phyloP scores from a whole-genome alignment of 1,139 yeast species.

The Zygosaccharomyces sapae region DNA sequence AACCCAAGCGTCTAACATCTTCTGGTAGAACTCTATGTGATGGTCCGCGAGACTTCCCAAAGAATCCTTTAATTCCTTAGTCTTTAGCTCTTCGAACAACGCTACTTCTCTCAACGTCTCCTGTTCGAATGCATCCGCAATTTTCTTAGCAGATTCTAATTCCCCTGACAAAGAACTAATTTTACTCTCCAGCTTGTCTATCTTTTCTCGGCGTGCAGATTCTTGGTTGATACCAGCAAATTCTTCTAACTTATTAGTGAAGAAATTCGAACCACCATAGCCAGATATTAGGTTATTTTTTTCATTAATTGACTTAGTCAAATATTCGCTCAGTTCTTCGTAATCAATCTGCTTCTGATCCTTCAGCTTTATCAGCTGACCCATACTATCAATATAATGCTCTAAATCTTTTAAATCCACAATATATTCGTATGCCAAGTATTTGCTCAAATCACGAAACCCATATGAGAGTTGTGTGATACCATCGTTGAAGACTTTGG shows the following conservation, averaged over 20 bases:
- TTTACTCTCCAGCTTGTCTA: slow-evolving; percentile 50
- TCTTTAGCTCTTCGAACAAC: slow-evolving; percentile 76
- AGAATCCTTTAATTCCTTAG: slow-evolving; percentile 68
- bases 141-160: slow-evolving; percentile 61
- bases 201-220: slow-evolving; percentile 49
- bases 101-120: slow-evolving; percentile 69
- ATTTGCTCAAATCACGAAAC: slow-evolving; percentile 49
- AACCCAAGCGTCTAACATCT: slow-evolving; percentile 70
- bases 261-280: slow-evolving; percentile 48
- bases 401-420: slow-evolving; percentile 83
- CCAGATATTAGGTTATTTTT: slow-evolving; percentile 59
- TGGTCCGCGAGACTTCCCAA: slow-evolving; percentile 68
- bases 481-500: slow-evolving; percentile 51
- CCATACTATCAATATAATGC: slow-evolving; percentile 74
- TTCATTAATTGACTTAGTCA: slow-evolving; percentile 65
- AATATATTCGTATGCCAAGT: slow-evolving; percentile 75
- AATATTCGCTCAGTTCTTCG: slow-evolving; percentile 78
- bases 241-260: slow-evolving; percentile 55
- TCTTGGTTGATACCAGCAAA: slow-evolving; percentile 59
- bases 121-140: slow-evolving; percentile 66
- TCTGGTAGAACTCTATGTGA: slow-evolving; percentile 70
- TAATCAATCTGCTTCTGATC: slow-evolving; percentile 90
- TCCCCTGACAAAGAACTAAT: slow-evolving; percentile 55
- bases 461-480: slow-evolving; percentile 47
- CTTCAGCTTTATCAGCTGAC: slow-evolving; percentile 71